Evolutionary conservation across 805 yeast genomes (phyloP), one percentile per base, ranked within the genome.

Genomic region (Candida namnaoensis): DNA sequence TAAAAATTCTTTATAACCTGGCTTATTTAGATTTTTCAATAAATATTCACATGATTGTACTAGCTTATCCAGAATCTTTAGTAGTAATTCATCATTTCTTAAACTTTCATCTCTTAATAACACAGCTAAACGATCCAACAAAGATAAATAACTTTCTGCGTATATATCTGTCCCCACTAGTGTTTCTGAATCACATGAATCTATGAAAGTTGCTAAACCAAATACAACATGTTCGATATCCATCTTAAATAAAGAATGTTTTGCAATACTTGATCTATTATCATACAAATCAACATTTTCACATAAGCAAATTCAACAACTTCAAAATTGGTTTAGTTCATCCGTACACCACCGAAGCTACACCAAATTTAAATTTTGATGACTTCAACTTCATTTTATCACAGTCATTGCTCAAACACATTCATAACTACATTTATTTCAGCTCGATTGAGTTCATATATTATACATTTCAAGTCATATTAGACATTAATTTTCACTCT

Each of bases 151-250:
- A 26, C 58, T 51, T 33, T 54, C 58, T 7, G 41, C 36, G 39
- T 46, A 52, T n/a, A 51, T 36, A 11, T 42, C 39, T n/a, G 49
- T 43, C 1, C 42, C 37, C 3, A 41, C 33, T 19, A 44, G 36
- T 5, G 39, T 45, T 0, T 32, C 40, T 5, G 40, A 41, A 14
- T 45, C 41, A 38, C 54, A 47, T 8, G 40, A 46, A 2, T 44
- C 39, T 9, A 54, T 47, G 28, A 54, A 51, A 13, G 51, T 40
- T 41, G 48, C 52, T 8, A 56, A 46, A 1, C 59, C 58, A 38
- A 47, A 53, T 2, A 54, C 39, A 1, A 47, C 45, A 42, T 53
- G 54, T 4, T 54, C 55, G 11, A 56, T 33, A 13, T 53, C 60
- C 58, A 54, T 49, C 3, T 15, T 23, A 8, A 26, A 3, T 19